Percentiles rank a stretch among this genome's conserved stretches.
Conservation (phyloP, 1,139 yeast species). For the Geotrichum phurueaensis region DNA sequence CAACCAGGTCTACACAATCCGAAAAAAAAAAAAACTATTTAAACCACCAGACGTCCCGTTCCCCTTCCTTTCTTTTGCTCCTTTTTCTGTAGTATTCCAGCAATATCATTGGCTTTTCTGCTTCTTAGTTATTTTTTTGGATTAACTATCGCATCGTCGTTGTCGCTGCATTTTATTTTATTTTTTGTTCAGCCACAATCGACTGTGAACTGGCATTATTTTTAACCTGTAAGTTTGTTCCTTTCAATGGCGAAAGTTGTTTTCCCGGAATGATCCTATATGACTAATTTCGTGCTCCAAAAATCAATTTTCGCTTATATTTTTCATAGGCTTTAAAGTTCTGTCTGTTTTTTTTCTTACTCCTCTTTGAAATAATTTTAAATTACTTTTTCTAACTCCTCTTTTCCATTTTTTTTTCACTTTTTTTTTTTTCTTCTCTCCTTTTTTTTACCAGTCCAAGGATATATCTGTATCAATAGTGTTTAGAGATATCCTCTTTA, state of each 20-base stretch:
- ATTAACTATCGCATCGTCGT: neutral
- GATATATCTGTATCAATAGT: neutral
- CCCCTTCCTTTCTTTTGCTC: neutral
- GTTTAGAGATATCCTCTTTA: neutral
- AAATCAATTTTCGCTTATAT: neutral
- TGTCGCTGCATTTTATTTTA: neutral
- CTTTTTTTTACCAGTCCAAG: neutral
- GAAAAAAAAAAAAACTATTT: neutral
- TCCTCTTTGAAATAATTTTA: neutral
- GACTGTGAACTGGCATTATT: neutral
- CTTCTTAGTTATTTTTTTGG: neutral
- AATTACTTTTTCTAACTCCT: neutral
- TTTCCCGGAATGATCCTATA: neutral
- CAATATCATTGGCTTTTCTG: neutral
- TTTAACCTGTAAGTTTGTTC: neutral
- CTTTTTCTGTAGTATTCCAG: too few species aligned
- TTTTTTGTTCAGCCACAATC: neutral
- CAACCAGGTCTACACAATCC: neutral
- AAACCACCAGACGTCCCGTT: neutral
- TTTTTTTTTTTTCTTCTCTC: neutral
- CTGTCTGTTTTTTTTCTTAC: neutral
- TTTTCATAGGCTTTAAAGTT: neutral
- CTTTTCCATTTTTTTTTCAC: neutral
- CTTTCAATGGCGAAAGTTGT: neutral
- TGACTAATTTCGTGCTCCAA: constrained; percentile 6